A percentile compares a stretch with the other conserved stretches of the same genome.
Conservation (phyloP, 2,329 filamentous ascomycete genomes). For the Fusarium albosuccineum region DNA sequence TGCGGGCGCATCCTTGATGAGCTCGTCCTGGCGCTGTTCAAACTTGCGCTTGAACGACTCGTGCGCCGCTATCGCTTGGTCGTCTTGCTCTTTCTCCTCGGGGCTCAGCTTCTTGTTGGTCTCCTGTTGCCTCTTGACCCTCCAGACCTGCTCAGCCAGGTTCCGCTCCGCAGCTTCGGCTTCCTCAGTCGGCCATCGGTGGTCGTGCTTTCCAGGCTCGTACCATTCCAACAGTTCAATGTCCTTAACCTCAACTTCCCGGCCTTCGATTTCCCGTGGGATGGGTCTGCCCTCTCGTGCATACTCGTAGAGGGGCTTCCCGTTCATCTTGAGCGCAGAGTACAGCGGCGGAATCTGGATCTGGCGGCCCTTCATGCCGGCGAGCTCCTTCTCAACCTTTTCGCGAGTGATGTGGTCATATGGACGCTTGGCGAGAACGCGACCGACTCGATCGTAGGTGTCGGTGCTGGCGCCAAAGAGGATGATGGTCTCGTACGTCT, state of each 20-base stretch:
- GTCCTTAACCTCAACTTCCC: constrained; percentile 82
- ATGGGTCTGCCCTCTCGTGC: constrained; percentile 89
- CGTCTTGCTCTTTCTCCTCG: constrained; percentile 68
- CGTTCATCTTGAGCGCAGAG: constrained; percentile 91
- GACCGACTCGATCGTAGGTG: constrained; percentile 89
- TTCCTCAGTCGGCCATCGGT: constrained; percentile 84
- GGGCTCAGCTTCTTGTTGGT: constrained; percentile 63
- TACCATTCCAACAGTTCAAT: constrained; percentile 88
- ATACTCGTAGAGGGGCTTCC: constrained; percentile 96
- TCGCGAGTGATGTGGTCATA: constrained; percentile 87
- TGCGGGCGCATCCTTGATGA: constrained; percentile 65
- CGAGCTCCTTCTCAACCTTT: constrained; percentile 81
- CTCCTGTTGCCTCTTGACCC: constrained; percentile 69
- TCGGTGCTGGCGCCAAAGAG: constrained; percentile 94
- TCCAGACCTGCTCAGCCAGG: constrained; percentile 79
- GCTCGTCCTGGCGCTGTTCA: constrained; percentile 68
- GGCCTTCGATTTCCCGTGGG: constrained; percentile 84
- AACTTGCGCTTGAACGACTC: constrained; percentile 70
- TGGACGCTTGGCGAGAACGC: constrained; percentile 79
- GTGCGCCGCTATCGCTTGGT: constrained; percentile 66
- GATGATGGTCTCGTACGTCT: constrained; percentile 90
- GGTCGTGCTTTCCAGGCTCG: constrained; percentile 83
- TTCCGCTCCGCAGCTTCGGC: constrained; percentile 80
- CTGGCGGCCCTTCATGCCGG: constrained; percentile 82
- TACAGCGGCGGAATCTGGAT: constrained; percentile 94